Evolutionary conservation across 2,329 filamentous ascomycete species (phyloP), one percentile per base, ranked within the genome.

Genomic region (Stachybotrys elegans): DNA sequence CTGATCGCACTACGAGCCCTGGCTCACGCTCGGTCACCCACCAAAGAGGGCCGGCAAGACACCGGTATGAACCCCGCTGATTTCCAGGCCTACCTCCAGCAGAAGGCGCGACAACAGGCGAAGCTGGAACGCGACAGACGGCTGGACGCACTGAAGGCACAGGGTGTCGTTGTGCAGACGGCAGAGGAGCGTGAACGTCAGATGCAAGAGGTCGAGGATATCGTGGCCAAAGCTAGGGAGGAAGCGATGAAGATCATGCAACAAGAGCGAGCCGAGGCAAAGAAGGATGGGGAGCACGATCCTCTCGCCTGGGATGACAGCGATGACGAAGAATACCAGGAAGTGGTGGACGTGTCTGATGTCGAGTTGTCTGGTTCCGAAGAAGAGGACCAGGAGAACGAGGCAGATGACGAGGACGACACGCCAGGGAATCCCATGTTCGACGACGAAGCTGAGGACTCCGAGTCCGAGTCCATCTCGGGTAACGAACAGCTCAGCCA

Each of bases 101-200:
- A 81, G 51, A 83, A 83, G 48, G 90, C 89, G 6, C 81, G 88
- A 36, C 76, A 85, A 48, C 93, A 98, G 64, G 91, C 90, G 36
- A 81, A 81, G 48, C 66, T 78, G 34, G 89, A 93, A 61, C 83
- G 88, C 43, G 80, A 88, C 47, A 83, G 88, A 52, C 84, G 84
- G 44, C 76, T 97, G 17, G 81, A 88, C 44, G 76, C 83, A 53
- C 75, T 98, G 32, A 82, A 79, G 56, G 83, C 85, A 11, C 89
- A 86, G 63, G 93, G 93, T 7, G 76, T 96, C 21, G 71, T 85
- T 20, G 73, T 97, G 16, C 85, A 91, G 61, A 95, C 88, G 1
- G 81, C 84, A 3, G 92, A 96, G 63, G 91, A 98, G 62, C 81
- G 88, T 17, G 86, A 91, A 58, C 79, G 81, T 25, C 86, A 95